Conservation (phyloP, 306 rosid genomes). For the Castanopsis chinensis region DNA sequence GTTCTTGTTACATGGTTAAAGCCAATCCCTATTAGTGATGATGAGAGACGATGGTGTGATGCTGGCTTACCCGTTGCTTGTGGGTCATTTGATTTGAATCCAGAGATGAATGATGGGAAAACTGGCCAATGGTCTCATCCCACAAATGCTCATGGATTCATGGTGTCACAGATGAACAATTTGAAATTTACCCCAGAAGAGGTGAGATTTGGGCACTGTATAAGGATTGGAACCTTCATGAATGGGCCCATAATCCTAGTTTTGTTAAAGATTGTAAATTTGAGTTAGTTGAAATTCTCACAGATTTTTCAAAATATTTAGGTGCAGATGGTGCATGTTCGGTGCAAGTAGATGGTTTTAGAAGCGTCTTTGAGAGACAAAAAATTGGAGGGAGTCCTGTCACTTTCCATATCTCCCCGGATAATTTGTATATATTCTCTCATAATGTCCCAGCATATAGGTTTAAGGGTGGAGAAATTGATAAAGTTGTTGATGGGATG, state of each 20-base stretch:
- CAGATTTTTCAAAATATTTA: constrained; percentile 17
- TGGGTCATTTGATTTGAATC: constrained; percentile 13
- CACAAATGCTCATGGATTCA: constrained; percentile 12
- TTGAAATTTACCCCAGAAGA: constrained; percentile 25
- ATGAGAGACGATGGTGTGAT: constrained; percentile 28
- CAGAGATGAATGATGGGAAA: background rate
- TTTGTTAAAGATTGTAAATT: background rate
- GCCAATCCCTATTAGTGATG: constrained; percentile 8
- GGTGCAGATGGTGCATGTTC: constrained; percentile 16
- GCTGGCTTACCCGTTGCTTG: constrained; percentile 24
- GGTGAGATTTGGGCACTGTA: constrained; percentile 30
- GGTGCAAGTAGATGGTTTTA: constrained; percentile 16
- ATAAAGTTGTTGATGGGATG: constrained; percentile 9
- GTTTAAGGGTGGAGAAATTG: constrained; percentile 19
- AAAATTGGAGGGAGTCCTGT: constrained; percentile 4
- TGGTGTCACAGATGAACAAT: constrained; percentile 12
- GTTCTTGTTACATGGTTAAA: constrained; percentile 14
- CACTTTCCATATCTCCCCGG: constrained; percentile 4
- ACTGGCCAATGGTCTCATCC: constrained; percentile 1
- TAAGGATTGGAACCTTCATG: constrained; percentile 18
- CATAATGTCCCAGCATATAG: constrained; percentile 18
- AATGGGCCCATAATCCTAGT: background rate
- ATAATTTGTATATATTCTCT: constrained; percentile 16
- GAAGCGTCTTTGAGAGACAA: constrained; percentile 12
- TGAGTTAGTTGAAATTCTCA: constrained; percentile 18